Conservation (phyloP, 1,139 yeast genomes). For the Yarrowia galli region DNA sequence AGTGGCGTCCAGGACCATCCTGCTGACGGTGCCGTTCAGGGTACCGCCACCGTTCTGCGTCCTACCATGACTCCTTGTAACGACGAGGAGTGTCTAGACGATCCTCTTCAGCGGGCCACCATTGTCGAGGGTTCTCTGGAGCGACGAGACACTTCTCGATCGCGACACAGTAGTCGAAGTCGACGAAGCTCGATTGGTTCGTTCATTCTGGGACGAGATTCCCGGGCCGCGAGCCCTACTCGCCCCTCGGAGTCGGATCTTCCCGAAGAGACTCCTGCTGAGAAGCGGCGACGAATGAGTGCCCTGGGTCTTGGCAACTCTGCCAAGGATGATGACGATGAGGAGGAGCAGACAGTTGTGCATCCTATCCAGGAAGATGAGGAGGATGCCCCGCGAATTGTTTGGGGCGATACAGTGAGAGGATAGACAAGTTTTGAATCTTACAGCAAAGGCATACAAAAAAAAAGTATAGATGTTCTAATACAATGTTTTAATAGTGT, state of each 20-base stretch:
- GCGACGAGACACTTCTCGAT: slow-evolving; percentile 12
- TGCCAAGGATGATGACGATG: slow-evolving; percentile 44
- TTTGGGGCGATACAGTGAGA: slow-evolving; percentile 2
- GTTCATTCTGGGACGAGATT: slow-evolving; percentile 1
- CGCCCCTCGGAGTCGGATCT: background rate
- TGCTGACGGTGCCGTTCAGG: slow-evolving; percentile 16
- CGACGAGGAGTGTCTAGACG: slow-evolving; percentile 31
- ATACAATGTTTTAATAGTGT: background rate
- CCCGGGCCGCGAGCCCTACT: slow-evolving; percentile 4
- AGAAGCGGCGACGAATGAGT: slow-evolving; percentile 34
- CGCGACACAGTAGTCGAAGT: slow-evolving; percentile 21
- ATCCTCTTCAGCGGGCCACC: slow-evolving; percentile 34
- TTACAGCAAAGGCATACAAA: background rate
- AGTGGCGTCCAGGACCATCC: slow-evolving; percentile 3
- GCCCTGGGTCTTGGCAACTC: slow-evolving; percentile 33
- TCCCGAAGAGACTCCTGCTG: slow-evolving; percentile 36
- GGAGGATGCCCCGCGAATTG: slow-evolving; percentile 18
- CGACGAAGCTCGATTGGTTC: slow-evolving; percentile 27
- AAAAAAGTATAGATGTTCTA: slow-evolving; percentile 16
- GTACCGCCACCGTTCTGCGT: slow-evolving; percentile 21
- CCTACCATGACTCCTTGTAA: slow-evolving; percentile 27
- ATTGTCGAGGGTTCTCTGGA: slow-evolving; percentile 23
- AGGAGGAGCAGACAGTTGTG: slow-evolving; percentile 41
- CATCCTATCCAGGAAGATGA: slow-evolving; percentile 26
- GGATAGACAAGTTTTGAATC: slow-evolving; percentile 2